Evolutionary conservation across 2,329 filamentous ascomycete genomes (phyloP).

Genomic region (Coniochaeta prunicola): DNA sequence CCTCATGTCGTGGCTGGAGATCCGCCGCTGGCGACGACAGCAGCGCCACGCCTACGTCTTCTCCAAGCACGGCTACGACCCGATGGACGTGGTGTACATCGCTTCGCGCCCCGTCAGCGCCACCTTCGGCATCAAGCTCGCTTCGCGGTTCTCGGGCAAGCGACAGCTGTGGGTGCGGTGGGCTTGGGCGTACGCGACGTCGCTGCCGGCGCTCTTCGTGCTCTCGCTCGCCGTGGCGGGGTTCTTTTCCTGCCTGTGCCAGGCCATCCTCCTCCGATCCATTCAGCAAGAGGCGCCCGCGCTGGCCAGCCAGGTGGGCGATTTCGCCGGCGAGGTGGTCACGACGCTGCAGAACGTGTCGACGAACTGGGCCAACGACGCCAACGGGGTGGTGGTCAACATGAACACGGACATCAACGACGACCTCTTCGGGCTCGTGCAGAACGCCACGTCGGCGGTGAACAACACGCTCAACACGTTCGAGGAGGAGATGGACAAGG

Average conservation of each 20-base stretch:
- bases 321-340: slow-evolving; percentile 74
- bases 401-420: slow-evolving; percentile 64
- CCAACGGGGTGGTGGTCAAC: slow-evolving; percentile 60
- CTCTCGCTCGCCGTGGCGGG: slow-evolving; percentile 76
- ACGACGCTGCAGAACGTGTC: slow-evolving; percentile 66
- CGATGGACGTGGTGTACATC: slow-evolving; percentile 85
- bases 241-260: slow-evolving; percentile 74
- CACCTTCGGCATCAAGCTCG: slow-evolving; percentile 61
- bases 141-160: slow-evolving; percentile 56
- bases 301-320: slow-evolving; percentile 65
- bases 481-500: slow-evolving; percentile 66
- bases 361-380: slow-evolving; percentile 65
- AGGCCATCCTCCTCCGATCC: slow-evolving; percentile 67
- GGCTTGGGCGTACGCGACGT: slow-evolving; percentile 83
- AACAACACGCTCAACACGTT: slow-evolving; percentile 83
- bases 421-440: slow-evolving; percentile 81
- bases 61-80: slow-evolving; percentile 59
- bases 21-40: slow-evolving; percentile 68
- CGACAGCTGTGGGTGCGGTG: slow-evolving; percentile 71
- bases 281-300: slow-evolving; percentile 71
- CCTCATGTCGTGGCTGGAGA: slow-evolving; percentile 75
- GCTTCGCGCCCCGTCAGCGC: slow-evolving; percentile 74
- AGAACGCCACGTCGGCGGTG: slow-evolving; percentile 71
- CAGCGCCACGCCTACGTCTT: slow-evolving; percentile 63
- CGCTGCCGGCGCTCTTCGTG: slow-evolving; percentile 76